Evolutionary conservation across 1,284 basidiomycete genomes (phyloP).

Genomic region (Rhodotorula sp.): DNA sequence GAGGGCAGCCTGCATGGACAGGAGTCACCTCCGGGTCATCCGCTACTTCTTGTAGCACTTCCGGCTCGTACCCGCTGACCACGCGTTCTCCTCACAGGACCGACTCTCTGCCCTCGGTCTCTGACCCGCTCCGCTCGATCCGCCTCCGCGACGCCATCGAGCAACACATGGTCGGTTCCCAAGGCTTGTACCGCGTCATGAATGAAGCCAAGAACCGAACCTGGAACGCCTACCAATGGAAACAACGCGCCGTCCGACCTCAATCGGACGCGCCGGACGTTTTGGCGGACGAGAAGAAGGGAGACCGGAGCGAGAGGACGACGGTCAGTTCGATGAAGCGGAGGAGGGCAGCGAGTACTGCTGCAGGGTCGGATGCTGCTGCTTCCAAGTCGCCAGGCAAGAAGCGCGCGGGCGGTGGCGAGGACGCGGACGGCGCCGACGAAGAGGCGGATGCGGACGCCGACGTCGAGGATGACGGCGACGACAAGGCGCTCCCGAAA

Average conservation of each 20-base stretch:
- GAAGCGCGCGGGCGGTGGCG: slow-evolving; percentile 49
- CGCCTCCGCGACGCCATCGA: slow-evolving; percentile 82
- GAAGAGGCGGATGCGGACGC: slow-evolving; percentile 47
- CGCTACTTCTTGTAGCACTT: no score
- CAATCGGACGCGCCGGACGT: slow-evolving; percentile 40
- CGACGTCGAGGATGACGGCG: slow-evolving; percentile 41
- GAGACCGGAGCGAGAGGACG: slow-evolving; percentile 32
- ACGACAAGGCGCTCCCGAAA: slow-evolving; percentile 47
- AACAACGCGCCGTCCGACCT: slow-evolving; percentile 31
- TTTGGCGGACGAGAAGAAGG: slow-evolving; percentile 21
- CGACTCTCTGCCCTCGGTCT: slow-evolving; percentile 66
- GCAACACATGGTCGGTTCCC: slow-evolving; percentile 81
- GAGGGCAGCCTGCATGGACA: no score
- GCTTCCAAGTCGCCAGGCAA: slow-evolving; percentile 13
- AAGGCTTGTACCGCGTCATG: slow-evolving; percentile 83
- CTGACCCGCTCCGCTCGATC: slow-evolving; percentile 64
- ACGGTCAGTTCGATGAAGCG: slow-evolving; percentile 8
- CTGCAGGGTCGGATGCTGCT: not conserved
- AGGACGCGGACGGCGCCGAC: slow-evolving; percentile 52
- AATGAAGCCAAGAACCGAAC: slow-evolving; percentile 84
- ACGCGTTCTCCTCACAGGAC: slow-evolving; percentile 58
- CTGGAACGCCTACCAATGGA: slow-evolving; percentile 47
- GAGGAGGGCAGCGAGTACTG: slow-evolving; percentile 41
- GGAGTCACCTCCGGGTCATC: no score
- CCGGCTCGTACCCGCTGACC: not conserved